These are phyloP conservation scores for Parietichytrium sp. DNA, from an alignment of 108 stramenopile genomes.

Conservation along the genomic window DNA sequence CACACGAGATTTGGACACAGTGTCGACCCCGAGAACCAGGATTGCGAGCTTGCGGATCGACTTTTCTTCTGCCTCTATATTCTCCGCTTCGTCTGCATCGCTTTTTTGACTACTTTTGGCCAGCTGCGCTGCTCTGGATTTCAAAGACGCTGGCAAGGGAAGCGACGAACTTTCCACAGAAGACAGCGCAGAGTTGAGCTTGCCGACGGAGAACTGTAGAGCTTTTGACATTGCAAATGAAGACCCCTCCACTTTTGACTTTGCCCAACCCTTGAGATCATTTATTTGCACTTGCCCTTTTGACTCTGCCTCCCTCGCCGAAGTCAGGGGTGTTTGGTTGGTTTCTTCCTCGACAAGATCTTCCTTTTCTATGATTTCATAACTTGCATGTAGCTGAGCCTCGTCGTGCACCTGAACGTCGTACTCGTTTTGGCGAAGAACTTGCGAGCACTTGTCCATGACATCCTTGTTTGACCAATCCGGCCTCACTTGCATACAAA, in stretches of 20 bases:
- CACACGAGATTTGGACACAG: neutral
- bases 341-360: too few relatives aligned
- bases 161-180: neutral
- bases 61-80: neutral
- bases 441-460: neutral
- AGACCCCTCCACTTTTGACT: neutral
- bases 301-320: neutral
- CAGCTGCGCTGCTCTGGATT: neutral
- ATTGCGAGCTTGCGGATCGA: neutral
- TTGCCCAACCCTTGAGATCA: neutral
- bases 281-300: neutral
- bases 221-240: neutral
- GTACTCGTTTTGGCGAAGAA: neutral
- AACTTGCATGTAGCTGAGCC: conserved; percentile 13
- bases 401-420: neutral
- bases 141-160: neutral
- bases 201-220: neutral
- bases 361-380: neutral
- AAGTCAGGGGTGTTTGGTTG: neutral
- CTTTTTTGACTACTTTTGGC: neutral
- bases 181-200: neutral
- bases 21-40: neutral
- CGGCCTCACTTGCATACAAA: neutral
- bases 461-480: neutral
- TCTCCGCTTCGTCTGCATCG: neutral